Base-by-base conservation (phyloP, 257 asterid genomes). In the Perilla frutescens region DNA sequence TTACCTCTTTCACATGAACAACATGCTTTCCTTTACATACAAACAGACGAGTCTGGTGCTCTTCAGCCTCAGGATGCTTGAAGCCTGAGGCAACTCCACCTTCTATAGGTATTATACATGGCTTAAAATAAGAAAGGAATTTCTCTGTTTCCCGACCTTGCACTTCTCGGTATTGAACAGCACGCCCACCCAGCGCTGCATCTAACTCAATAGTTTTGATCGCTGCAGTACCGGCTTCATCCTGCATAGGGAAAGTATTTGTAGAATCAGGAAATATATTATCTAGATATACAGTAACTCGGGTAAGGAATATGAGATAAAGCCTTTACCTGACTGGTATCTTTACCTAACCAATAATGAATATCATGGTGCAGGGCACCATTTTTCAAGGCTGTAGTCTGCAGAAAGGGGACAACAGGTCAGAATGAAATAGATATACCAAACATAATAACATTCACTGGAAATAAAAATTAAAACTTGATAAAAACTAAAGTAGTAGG, bases 101-200 rank as follows among this genome's bases (percentile, higher is more conserved):
- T 83, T 88, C 91, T 88, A 84, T 91, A 82, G 99, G 98, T 75
- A 96, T 88, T 72, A 96, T 96, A 77, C 98, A 96, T 70, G 99
- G 99, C 78, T 90, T 96, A 80, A 92, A 96, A 82, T 96, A 89
- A 41, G 99, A 96, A 84, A 96, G 99, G 81, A 96, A 96, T 80
- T 88, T 92, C 78, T 90, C 98, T 5, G 99, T 89, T 85, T 96
- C 99, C 74, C 87, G 93, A 67, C 99, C 97, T 85, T 96, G 99
- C 53, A 88, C 80, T 90, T 96, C 99, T 74, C 96, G 96, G 79
- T 92, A 96, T 77, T 96, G 99, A 76, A 92, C 96, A 20, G 99
- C 99, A 49, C 98, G 93, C 50, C 98, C 99, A 60, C 97, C 98
- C 74, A 95, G 87, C 62, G 96, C 96, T 78, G 97, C 98, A 79